These are phyloP conservation scores for Diaporthe sp. DNA, from an alignment of 2,329 filamentous ascomycete genomes.

Conservation along the genomic window DNA sequence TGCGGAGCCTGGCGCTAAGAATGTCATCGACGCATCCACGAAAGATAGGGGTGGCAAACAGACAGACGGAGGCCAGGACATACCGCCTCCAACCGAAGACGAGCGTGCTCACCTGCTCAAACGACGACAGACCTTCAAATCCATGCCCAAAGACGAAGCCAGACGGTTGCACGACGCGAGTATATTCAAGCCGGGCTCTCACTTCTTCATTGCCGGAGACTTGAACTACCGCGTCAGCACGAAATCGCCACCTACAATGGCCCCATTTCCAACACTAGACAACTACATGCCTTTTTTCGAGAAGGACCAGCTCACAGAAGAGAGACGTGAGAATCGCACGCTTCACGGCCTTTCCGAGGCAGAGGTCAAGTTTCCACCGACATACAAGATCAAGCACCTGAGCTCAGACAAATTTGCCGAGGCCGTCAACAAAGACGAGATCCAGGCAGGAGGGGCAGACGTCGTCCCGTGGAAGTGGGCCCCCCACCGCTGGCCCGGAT, in stretches of 20 bases:
- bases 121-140: constrained; percentile 14
- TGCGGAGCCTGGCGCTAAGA: constrained; percentile 33
- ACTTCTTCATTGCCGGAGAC: constrained; percentile 91
- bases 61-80: constrained; percentile 38
- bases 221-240: constrained; percentile 92
- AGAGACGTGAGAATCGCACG: constrained; percentile 76
- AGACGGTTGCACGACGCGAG: constrained; percentile 65
- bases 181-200: constrained; percentile 80
- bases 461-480: constrained; percentile 78
- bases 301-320: constrained; percentile 83
- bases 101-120: constrained; percentile 42
- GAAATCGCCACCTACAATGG: constrained; percentile 69
- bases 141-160: constrained; percentile 50
- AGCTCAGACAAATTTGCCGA: constrained; percentile 47
- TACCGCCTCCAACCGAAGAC: constrained; percentile 43
- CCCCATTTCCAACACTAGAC: constrained; percentile 73
- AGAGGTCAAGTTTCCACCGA: constrained; percentile 84
- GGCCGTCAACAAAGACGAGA: constrained; percentile 43
- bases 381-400: constrained; percentile 85
- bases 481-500: constrained; percentile 86
- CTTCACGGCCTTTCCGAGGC: constrained; percentile 85
- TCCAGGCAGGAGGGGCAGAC: constrained; percentile 43
- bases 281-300: constrained; percentile 77
- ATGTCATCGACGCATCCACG: constrained; percentile 34
- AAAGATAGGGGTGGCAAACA: constrained; percentile 24